phyloP scores from a whole-genome alignment of 2,329 filamentous ascomycete species.

The Teratosphaeria zuluensis region DNA sequence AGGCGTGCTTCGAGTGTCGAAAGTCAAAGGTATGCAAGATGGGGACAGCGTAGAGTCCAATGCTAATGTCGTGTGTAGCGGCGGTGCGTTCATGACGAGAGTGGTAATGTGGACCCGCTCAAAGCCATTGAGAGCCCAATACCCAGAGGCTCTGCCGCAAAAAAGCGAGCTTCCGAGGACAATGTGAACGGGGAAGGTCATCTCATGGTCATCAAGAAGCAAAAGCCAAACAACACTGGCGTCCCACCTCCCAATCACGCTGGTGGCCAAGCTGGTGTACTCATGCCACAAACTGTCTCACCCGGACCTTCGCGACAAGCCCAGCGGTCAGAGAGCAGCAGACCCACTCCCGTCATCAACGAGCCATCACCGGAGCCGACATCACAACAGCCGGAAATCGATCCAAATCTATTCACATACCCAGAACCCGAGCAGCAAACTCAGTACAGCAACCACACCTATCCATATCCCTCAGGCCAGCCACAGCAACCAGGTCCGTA shows the following conservation, averaged over 20 bases:
- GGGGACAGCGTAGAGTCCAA: slow-evolving; percentile 7
- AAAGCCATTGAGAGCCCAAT: slow-evolving; percentile 54
- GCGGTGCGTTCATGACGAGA: slow-evolving; percentile 57
- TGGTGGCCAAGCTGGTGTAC: slow-evolving; percentile 6
- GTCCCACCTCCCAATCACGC: neutral
- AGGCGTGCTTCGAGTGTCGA: slow-evolving; percentile 56
- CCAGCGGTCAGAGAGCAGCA: neutral
- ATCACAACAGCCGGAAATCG: slow-evolving; percentile 11
- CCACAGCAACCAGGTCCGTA: slow-evolving; percentile 13
- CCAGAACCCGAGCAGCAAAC: slow-evolving; percentile 8
- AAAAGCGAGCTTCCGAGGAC: slow-evolving; percentile 41
- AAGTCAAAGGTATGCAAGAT: slow-evolving; percentile 52
- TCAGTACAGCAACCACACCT: slow-evolving; percentile 8
- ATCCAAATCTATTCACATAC: slow-evolving; percentile 17
- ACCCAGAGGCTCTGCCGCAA: slow-evolving; percentile 47
- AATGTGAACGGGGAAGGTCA: slow-evolving; percentile 13
- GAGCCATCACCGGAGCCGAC: slow-evolving; percentile 4
- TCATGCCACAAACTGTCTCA: slow-evolving; percentile 4
- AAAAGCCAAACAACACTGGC: neutral
- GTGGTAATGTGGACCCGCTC: slow-evolving; percentile 53
- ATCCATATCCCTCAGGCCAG: slow-evolving; percentile 15
- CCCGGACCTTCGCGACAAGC: neutral
- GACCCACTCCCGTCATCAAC: slow-evolving; percentile 7
- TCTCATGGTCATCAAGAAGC: slow-evolving; percentile 15
- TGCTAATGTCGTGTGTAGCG: slow-evolving; percentile 35